These are phyloP conservation scores for Geotrichum reessii DNA, from an alignment of 1,139 yeast species.

Conservation along the genomic window DNA sequence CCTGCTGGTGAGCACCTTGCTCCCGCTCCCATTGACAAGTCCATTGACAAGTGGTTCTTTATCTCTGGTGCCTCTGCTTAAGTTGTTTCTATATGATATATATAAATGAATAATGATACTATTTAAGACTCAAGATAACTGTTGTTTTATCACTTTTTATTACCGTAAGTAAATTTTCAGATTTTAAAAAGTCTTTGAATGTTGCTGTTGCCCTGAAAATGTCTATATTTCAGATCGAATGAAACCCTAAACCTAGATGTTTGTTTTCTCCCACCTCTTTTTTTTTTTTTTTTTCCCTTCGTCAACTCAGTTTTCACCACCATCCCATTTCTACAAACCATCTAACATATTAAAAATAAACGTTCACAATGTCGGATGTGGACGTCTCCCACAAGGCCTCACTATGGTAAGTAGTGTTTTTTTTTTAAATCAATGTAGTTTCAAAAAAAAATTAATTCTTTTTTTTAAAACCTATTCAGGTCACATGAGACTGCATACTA, in stretches of 20 bases:
- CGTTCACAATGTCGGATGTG: constrained; percentile 5
- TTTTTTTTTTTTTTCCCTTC: not conserved
- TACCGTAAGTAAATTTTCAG: no score
- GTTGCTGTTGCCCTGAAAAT: not conserved
- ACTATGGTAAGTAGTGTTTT: constrained; percentile 18
- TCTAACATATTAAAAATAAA: not conserved
- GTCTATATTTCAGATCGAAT: not conserved
- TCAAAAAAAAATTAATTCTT: not conserved
- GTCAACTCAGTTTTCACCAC: not conserved
- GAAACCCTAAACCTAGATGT: not conserved
- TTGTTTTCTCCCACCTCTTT: not conserved
- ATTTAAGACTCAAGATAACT: not conserved
- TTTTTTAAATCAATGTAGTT: not conserved
- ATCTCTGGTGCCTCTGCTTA: constrained; percentile 39
- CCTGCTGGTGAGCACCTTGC: constrained; percentile 65
- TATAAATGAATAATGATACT: not conserved
- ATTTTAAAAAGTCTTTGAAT: not conserved
- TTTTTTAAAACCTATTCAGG: constrained; percentile 16
- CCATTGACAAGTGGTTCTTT: constrained; percentile 98
- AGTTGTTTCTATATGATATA: not conserved
- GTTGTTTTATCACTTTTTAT: not conserved
- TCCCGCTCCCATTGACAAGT: constrained; percentile 93
- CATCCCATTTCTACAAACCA: not conserved
- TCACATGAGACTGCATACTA: constrained; percentile 31
- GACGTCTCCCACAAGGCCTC: constrained; percentile 13